A percentile compares a stretch with the other conserved stretches of the same genome.
These are phyloP conservation scores for Apiospora arundinis DNA, from an alignment of 2,329 filamentous ascomycete genomes.

Conservation along the genomic window DNA sequence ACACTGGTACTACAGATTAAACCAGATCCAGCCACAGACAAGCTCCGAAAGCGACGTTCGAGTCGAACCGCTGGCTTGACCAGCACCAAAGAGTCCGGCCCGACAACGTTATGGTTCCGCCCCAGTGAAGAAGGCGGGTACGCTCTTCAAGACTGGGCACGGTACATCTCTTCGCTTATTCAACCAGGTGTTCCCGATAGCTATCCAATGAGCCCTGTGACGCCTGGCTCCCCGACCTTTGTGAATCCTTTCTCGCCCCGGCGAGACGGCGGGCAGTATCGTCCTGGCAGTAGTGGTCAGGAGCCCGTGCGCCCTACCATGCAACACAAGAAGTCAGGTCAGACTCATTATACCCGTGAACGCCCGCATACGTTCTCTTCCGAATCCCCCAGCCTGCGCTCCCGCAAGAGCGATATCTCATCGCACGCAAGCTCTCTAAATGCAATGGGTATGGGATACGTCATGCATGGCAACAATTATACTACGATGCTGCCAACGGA, in stretches of 20 bases:
- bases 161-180: slow-evolving; percentile 54
- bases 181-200: slow-evolving; percentile 49
- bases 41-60: slow-evolving; percentile 68
- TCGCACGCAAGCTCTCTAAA: slow-evolving; percentile 59
- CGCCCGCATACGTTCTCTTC: slow-evolving; percentile 60
- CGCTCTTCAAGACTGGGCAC: slow-evolving; percentile 65
- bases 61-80: slow-evolving; percentile 66
- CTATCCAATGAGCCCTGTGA: slow-evolving; percentile 55
- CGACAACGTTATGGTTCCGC: slow-evolving; percentile 63
- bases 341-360: slow-evolving; percentile 54
- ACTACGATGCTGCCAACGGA: slow-evolving; percentile 59
- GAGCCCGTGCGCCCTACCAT: slow-evolving; percentile 41
- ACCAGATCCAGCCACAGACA: slow-evolving; percentile 59
- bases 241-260: slow-evolving; percentile 56
- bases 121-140: slow-evolving; percentile 57
- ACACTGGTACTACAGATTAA: slow-evolving; percentile 65
- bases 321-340: slow-evolving; percentile 55
- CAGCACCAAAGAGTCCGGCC: slow-evolving; percentile 54
- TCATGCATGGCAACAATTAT: slow-evolving; percentile 54
- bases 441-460: slow-evolving; percentile 46
- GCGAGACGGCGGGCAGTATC: slow-evolving; percentile 50
- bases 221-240: slow-evolving; percentile 60
- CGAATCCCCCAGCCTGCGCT: slow-evolving; percentile 65
- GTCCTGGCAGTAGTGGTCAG: slow-evolving; percentile 52
- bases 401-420: slow-evolving; percentile 64